Conservation (phyloP, 345 rosid genomes). For the Barbarea vulgaris region DNA sequence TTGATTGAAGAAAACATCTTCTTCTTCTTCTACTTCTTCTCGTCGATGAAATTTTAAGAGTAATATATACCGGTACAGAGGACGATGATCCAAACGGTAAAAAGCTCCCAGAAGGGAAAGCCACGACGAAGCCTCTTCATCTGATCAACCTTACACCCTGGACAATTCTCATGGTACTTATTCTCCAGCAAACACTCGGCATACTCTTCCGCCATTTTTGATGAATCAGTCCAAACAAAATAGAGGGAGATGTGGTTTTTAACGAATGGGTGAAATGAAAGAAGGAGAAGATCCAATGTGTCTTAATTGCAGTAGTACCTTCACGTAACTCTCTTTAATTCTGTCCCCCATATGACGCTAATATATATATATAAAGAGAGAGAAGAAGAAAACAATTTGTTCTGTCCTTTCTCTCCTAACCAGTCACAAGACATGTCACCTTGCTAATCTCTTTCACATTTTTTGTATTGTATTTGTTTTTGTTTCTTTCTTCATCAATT, state of each 20-base stretch:
- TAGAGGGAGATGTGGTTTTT: background rate
- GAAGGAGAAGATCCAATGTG: conserved; percentile 6
- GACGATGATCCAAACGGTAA: conserved; percentile 72
- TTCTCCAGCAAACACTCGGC: conserved; percentile 57
- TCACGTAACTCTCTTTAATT: conserved; percentile 9
- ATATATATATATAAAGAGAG: background rate
- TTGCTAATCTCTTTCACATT: background rate
- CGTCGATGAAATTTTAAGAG: background rate
- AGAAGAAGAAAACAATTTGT: conserved; percentile 1
- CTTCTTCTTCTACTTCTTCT: background rate
- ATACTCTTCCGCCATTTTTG: conserved; percentile 44
- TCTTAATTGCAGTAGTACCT: background rate
- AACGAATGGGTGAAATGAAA: background rate
- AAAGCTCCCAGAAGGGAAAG: conserved; percentile 59
- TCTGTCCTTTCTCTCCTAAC: background rate
- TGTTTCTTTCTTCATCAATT: background rate
- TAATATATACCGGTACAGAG: conserved; percentile 56
- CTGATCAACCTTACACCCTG: conserved; percentile 81
- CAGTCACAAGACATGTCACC: too few relatives aligned
- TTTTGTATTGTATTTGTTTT: too few relatives aligned
- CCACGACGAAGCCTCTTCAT: conserved; percentile 55
- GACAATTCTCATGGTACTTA: conserved; percentile 64
- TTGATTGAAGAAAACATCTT: background rate
- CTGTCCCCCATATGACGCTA: background rate
- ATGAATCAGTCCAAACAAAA: background rate